Percentiles rank a stretch among this genome's conserved stretches.
Evolutionary conservation across 345 rosid species (phyloP).

Genomic region (Populus pruinosa): DNA sequence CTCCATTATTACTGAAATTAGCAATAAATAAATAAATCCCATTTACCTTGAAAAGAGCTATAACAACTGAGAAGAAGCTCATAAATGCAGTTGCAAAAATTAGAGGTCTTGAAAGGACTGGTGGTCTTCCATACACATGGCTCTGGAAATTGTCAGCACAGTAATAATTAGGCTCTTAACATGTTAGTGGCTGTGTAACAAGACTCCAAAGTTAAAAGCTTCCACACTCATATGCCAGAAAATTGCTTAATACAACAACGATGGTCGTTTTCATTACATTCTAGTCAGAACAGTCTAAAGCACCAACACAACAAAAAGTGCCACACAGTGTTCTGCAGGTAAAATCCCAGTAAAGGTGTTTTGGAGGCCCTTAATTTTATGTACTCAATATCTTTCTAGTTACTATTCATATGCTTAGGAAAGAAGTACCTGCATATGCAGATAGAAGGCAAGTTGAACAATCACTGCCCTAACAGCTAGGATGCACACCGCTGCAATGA

Average conservation of each 20-base stretch:
- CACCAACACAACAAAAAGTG: neutral
- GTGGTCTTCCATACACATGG: slow-evolving; percentile 69
- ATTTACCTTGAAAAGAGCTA: slow-evolving; percentile 88
- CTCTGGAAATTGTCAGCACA: slow-evolving; percentile 44
- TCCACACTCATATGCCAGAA: neutral
- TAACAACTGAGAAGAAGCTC: slow-evolving; percentile 95
- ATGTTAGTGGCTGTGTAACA: neutral
- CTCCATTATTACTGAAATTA: neutral
- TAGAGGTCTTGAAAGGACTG: slow-evolving; percentile 61
- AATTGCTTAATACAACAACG: neutral
- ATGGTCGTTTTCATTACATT: neutral
- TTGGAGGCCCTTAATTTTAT: neutral
- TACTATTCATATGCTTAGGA: neutral
- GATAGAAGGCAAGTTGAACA: slow-evolving; percentile 86
- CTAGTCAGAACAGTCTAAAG: neutral
- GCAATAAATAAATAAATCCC: neutral
- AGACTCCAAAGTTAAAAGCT: neutral
- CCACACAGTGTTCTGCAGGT: neutral
- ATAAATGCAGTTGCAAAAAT: slow-evolving; percentile 91
- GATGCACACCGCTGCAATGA: slow-evolving; percentile 93
- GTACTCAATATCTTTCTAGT: neutral
- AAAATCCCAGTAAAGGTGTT: neutral
- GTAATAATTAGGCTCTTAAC: slow-evolving; percentile 8
- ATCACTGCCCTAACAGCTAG: slow-evolving; percentile 89
- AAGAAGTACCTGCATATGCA: slow-evolving; percentile 73